A percentile compares a stretch with the other conserved stretches of the same genome.
These are phyloP conservation scores for Nakaseomyces delphensis DNA, from an alignment of 1,139 yeast genomes.

Conservation along the genomic window DNA sequence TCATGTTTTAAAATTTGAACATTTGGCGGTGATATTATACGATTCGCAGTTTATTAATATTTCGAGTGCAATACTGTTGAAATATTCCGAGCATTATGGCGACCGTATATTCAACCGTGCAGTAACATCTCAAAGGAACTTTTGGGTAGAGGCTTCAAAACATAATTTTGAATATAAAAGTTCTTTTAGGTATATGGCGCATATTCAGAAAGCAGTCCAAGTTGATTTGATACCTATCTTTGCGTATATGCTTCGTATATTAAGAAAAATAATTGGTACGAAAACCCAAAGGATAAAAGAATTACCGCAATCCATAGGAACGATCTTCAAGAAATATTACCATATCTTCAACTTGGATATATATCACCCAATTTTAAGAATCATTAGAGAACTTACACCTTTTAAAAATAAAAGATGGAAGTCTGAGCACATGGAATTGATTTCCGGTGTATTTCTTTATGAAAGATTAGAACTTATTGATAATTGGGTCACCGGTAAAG, in stretches of 20 bases:
- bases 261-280: constrained; percentile 25
- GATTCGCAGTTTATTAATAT: constrained; percentile 59
- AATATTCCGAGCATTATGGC: constrained; percentile 32
- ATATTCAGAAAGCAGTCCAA: constrained; percentile 8
- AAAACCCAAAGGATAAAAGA: constrained; percentile 31
- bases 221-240: constrained; percentile 33
- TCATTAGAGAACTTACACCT: constrained; percentile 74
- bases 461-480: constrained; percentile 66
- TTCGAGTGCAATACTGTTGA: constrained; percentile 33
- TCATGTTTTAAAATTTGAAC: constrained; percentile 73
- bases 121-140: constrained; percentile 38
- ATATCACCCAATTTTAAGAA: constrained; percentile 61
- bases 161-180: constrained; percentile 15
- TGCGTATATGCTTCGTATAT: constrained; percentile 20
- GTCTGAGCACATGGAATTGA: constrained; percentile 83
- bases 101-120: constrained; percentile 36
- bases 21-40: constrained; percentile 59
- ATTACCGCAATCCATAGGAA: constrained; percentile 29
- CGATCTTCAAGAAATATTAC: constrained; percentile 27
- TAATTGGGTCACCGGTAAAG: constrained; percentile 84
- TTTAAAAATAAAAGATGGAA: constrained; percentile 95
- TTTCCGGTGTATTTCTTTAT: constrained; percentile 76
- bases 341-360: constrained; percentile 50
- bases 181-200: constrained; percentile 6
- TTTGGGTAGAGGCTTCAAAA: constrained; percentile 35